Evolutionary conservation across 192 early-diverging fungal species (phyloP).

Genomic region (Entrophospora sp.): DNA sequence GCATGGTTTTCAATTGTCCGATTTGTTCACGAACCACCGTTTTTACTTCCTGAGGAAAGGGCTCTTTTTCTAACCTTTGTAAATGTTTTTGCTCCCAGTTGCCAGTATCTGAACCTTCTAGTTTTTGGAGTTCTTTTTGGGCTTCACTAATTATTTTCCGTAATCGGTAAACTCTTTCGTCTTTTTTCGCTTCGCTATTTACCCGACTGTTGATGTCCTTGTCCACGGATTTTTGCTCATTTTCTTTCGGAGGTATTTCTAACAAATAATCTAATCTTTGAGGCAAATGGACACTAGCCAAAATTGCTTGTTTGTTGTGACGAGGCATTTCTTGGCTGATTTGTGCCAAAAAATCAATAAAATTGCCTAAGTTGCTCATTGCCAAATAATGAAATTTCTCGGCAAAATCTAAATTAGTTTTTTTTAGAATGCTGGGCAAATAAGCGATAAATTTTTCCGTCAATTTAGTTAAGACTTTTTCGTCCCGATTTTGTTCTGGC

Average conservation of each 20-base stretch:
- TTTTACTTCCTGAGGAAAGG: not conserved
- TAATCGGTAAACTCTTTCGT: not conserved
- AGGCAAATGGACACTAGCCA: not conserved
- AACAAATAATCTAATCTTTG: slow-evolving; percentile 6
- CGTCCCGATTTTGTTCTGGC: not conserved
- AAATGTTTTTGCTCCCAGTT: not conserved
- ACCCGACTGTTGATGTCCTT: not conserved
- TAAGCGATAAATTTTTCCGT: slow-evolving; percentile 9
- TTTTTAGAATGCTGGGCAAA: not conserved
- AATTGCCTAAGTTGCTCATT: not conserved
- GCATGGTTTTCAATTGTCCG: not conserved
- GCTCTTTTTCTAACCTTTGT: not conserved
- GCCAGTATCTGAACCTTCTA: not conserved
- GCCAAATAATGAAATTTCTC: not conserved
- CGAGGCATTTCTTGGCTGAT: slow-evolving; percentile 1
- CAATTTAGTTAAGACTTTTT: not conserved
- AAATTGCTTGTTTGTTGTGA: not conserved
- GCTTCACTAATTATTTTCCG: not conserved
- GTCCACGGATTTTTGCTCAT: slow-evolving; percentile 2
- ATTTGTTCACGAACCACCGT: not conserved
- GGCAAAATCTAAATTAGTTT: not conserved
- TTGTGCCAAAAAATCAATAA: slow-evolving; percentile 9
- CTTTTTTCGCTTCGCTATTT: not conserved
- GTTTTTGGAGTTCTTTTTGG: not conserved
- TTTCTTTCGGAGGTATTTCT: too few relatives aligned